Evolutionary conservation across 176 grass and related monocot genomes (phyloP).

Genomic region (Eleusine indica): DNA sequence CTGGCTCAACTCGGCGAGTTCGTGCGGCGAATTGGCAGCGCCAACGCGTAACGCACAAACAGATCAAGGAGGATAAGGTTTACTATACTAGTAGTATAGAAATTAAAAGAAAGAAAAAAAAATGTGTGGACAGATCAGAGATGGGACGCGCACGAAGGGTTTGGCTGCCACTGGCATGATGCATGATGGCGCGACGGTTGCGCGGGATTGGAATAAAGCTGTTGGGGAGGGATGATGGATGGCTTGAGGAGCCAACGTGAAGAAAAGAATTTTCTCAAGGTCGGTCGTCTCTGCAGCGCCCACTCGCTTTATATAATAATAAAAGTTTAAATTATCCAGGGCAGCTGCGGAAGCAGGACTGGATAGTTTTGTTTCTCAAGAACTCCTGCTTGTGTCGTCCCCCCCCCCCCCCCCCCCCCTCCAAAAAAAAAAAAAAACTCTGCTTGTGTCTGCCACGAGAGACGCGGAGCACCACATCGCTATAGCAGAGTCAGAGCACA

Average conservation of each 20-base stretch:
- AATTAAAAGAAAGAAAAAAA: not conserved
- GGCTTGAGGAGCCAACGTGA: not conserved
- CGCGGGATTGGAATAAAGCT: conserved; percentile 41
- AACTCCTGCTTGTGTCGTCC: no score
- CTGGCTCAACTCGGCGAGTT: not conserved
- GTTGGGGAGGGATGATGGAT: conserved; percentile 2
- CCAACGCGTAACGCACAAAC: not conserved
- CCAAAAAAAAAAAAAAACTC: no score
- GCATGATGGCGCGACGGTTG: not conserved
- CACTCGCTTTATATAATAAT: not conserved
- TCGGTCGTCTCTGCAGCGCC: not conserved
- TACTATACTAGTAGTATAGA: not conserved
- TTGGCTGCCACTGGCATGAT: conserved; percentile 13
- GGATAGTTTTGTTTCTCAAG: not conserved
- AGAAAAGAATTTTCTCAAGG: conserved; percentile 42
- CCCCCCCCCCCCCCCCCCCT: no score
- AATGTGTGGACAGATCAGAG: conserved; percentile 2
- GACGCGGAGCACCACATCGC: no score
- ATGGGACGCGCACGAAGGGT: conserved; percentile 12
- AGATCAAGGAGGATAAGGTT: not conserved
- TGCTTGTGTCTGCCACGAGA: no score
- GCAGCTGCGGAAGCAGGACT: not conserved
- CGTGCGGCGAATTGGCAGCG: not conserved
- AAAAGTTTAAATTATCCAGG: not conserved
- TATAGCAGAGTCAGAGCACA: no score